Evolutionary conservation across 768 basidiomycete species (phyloP), one percentile per base, ranked within the genome.

Genomic region (Leccinum longicurvipes): DNA sequence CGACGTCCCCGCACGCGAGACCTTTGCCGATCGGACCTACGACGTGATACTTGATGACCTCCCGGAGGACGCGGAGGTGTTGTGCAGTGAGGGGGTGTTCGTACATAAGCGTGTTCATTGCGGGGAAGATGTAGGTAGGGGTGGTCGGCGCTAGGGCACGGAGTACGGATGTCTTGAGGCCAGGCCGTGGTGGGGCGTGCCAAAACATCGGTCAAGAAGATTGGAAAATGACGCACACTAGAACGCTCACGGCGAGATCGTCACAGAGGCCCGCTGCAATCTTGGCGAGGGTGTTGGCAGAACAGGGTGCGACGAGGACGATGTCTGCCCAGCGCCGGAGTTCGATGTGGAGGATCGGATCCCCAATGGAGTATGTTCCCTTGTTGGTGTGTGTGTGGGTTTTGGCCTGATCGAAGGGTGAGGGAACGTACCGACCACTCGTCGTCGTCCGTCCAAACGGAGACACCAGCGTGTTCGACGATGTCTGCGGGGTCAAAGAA

Each of bases 21-120:
- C n/a, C n/a, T n/a, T n/a, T n/a, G n/a, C 88, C 89, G 24, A 95
- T 87, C 0, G 97, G 96, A 0, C 95, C 94, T 6, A 89, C 77
- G 15, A 98, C 80, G 27, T 82, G 73, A 67, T 98, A 99, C 14
- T 81, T 79, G 10, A 98, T 79, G 41, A 89, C 79, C 1, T 94
- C 89, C 24, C 77, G 78, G 6, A 95, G 79, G 39, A 88, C 66
- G 21, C 83, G 80, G 44, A 98, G 72, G 66, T 99, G 96, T 60
- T 89, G 82, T 2, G 82, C 81, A 0, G 96, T 98, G 47, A 98
- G 78, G 19, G 93, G 93, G 67, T 98, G 95, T 57, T 90, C 84
- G 67, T 91, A 98, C 96, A 99, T 99, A 60, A 91, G 77, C 4
- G 97, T 98, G 71, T 99, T 99, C 97, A 98, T 99, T 0, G 96